Base-by-base conservation (phyloP, 805 yeast genomes). In the Candida gorgasii region DNA sequence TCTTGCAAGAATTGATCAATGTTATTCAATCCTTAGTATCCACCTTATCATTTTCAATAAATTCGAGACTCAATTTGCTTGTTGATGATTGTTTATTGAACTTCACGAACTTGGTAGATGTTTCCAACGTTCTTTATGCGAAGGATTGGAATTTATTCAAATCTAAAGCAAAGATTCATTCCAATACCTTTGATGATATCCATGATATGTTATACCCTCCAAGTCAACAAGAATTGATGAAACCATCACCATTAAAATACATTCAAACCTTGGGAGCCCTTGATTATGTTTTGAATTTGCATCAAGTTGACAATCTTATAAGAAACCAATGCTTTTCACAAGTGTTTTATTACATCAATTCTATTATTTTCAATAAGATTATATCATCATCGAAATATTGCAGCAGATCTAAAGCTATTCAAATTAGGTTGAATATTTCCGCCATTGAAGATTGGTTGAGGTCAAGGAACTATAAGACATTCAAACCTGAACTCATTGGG, bases 391-490 rank as follows among this genome's bases (percentile, higher is more conserved):
- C 85, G 22, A 85, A 79, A 52, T 84, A 84, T 51, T 72, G 86
- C 38, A 79, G 96, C 0, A 76, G 99, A 45, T 76, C 88, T 0
- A 79, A 83, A 48, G 98, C 97, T 0, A 80, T 93, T 63, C 98
- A 93, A 58, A 83, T 93, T 35, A 72, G 97, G 42, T 75, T 93
- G 42, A 93, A 93, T 54, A 55, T 93, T 8, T 89, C 97, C 0
- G 77, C 86, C 4, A 65, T 93, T 33, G 97, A 93, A 62, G 97
- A 93, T 57, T 93, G 99, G 99, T 76, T 92, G 22, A 77, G 95
- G 46, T 72, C 79, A 5, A 84, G 82, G 51, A 79, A 81, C 53
- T 68, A 76, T 50, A 70, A 71, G 20, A 78, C 59, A 3, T 57
- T 45, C 35, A 54, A 52, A 34, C 68, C 70, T 0, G 72, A 66